Conservation (phyloP, 2,329 filamentous ascomycete genomes). For the Biscogniauxia mediterranea region DNA sequence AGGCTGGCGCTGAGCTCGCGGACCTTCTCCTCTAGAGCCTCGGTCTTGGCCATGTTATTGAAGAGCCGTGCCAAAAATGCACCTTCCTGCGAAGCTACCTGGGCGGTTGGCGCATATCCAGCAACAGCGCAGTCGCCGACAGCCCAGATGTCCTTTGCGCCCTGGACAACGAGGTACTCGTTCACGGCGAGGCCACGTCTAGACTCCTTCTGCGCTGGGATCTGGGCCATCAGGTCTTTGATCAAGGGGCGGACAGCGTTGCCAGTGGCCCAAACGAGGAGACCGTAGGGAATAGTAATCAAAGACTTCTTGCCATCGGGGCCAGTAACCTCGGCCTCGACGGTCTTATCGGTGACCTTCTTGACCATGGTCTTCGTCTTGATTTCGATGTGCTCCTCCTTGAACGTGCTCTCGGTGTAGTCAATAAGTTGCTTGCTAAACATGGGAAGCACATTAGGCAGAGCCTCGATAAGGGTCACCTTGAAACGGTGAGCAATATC, state of each 20-base stretch:
- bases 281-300: slow-evolving; percentile 85
- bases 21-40: slow-evolving; percentile 75
- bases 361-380: slow-evolving; percentile 99
- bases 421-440: slow-evolving; percentile 99
- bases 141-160: slow-evolving; percentile 95
- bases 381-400: slow-evolving; percentile 97
- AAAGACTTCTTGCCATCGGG: slow-evolving; percentile 82
- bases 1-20: slow-evolving; percentile 62
- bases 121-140: slow-evolving; percentile 96
- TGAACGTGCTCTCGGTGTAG: slow-evolving; percentile 98
- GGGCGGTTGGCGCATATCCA: slow-evolving; percentile 95
- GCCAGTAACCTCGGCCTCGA: slow-evolving; percentile 81
- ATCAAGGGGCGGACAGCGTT: slow-evolving; percentile 89
- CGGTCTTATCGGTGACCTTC: slow-evolving; percentile 87
- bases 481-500: slow-evolving; percentile 94
- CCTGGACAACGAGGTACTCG: slow-evolving; percentile 98
- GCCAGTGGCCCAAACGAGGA: slow-evolving; percentile 97
- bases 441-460: slow-evolving; percentile 94
- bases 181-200: slow-evolving; percentile 94
- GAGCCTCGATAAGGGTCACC: slow-evolving; percentile 94
- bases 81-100: slow-evolving; percentile 95
- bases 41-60: slow-evolving; percentile 98
- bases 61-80: slow-evolving; percentile 92
- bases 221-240: slow-evolving; percentile 86
- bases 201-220: slow-evolving; percentile 92